phyloP scores from a whole-genome alignment of 2,329 filamentous ascomycete genomes.

The Talaromyces islandicus region DNA sequence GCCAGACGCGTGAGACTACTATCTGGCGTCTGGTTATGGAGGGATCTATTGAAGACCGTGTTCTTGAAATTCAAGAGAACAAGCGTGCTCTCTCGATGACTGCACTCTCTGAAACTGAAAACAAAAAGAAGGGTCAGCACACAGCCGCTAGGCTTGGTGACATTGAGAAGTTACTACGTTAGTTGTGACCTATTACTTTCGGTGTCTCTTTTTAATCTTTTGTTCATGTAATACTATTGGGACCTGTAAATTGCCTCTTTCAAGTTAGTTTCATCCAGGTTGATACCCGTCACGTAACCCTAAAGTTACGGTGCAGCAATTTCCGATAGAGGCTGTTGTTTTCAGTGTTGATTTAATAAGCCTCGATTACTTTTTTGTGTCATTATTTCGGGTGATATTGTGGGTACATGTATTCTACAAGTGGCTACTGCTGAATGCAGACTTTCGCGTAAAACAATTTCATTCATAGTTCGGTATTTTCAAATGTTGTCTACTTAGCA shows the following conservation, averaged over 20 bases:
- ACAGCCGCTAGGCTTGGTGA: conserved; percentile 48
- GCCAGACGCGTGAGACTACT: conserved; percentile 71
- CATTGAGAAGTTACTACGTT: conserved; percentile 28
- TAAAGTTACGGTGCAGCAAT: too few species aligned
- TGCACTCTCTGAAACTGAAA: conserved; percentile 69
- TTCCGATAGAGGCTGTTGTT: too few species aligned
- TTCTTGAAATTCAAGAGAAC: conserved; percentile 69
- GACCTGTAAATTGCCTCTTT: too few species aligned
- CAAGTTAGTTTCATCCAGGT: too few species aligned
- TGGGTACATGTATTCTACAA: neutral
- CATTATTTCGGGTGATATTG: neutral
- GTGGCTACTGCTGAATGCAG: neutral
- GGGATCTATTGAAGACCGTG: conserved; percentile 71
- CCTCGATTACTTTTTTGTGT: neutral
- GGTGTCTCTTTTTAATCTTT: neutral
- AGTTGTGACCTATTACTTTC: neutral
- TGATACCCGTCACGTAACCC: too few species aligned
- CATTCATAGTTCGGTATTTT: neutral
- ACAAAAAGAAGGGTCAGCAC: conserved; percentile 51
- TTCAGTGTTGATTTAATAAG: too few species aligned
- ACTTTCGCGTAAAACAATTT: neutral
- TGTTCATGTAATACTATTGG: neutral
- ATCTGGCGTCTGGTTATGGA: conserved; percentile 81
- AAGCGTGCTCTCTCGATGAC: conserved; percentile 73
- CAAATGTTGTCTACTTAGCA: conserved; percentile 30